Percentiles rank a stretch among this genome's conserved stretches.
These are phyloP conservation scores for Metrosideros polymorpha DNA, from an alignment of 441 rosid species.

Conservation along the genomic window DNA sequence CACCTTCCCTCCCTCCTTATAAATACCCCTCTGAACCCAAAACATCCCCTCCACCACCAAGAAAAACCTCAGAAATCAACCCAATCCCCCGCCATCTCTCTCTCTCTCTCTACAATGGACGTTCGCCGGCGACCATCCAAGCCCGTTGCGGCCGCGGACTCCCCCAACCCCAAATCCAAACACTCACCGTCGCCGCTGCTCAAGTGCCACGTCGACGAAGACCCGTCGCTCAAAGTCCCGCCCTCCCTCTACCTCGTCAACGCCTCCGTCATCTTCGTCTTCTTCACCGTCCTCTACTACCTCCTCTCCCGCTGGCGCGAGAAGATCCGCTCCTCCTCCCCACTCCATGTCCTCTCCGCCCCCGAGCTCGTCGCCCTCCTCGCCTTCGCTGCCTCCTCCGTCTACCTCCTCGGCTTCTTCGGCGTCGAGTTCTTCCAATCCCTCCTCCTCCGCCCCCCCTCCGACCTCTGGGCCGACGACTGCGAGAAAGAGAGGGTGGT, in stretches of 20 bases:
- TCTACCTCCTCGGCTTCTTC: background rate
- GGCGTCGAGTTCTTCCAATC: background rate
- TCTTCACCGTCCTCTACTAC: constrained; percentile 2
- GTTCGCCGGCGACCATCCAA: background rate
- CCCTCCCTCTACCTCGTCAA: background rate
- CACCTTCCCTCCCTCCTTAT: background rate
- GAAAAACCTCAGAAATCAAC: background rate
- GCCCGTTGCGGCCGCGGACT: background rate
- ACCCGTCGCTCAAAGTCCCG: background rate
- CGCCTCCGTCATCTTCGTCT: background rate
- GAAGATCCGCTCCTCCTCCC: background rate
- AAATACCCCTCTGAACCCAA: background rate
- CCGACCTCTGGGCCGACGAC: background rate
- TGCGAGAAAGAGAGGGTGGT: background rate
- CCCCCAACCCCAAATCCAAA: background rate
- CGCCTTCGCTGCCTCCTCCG: background rate
- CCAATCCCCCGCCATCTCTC: background rate
- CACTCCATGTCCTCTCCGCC: constrained; percentile 1
- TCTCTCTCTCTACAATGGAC: background rate
- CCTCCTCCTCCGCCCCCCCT: background rate
- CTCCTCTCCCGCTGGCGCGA: constrained; percentile 2
- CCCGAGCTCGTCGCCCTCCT: background rate
- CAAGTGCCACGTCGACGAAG: background rate
- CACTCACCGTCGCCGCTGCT: background rate
- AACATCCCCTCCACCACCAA: background rate